These are phyloP conservation scores for Panaeolus cyanescens DNA, from an alignment of 768 basidiomycete genomes.

Conservation along the genomic window DNA sequence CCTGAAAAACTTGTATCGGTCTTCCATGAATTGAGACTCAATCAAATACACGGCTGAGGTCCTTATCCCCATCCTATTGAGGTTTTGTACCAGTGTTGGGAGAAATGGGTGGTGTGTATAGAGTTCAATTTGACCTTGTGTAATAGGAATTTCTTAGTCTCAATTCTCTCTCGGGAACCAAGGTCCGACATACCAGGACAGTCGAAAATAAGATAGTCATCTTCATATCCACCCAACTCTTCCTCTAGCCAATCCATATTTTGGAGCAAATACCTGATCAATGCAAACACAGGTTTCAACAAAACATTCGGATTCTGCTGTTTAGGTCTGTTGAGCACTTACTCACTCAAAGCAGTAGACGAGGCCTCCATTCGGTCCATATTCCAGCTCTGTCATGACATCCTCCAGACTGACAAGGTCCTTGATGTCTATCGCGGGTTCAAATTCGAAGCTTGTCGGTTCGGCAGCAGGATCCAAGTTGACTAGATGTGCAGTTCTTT, in stretches of 20 bases:
- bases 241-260: slow-evolving; percentile 99
- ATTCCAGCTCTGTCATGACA: slow-evolving; percentile 93
- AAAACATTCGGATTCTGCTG: not conserved
- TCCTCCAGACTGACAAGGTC: slow-evolving; percentile 92
- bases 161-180: not conserved
- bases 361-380: slow-evolving; percentile 96
- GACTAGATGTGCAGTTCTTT: slow-evolving; percentile 87
- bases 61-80: slow-evolving; percentile 77
- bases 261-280: slow-evolving; percentile 83
- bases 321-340: slow-evolving; percentile 34
- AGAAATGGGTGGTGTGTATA: slow-evolving; percentile 99
- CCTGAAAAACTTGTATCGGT: slow-evolving; percentile 98
- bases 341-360: slow-evolving; percentile 99
- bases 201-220: slow-evolving; percentile 94
- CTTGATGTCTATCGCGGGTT: slow-evolving; percentile 91
- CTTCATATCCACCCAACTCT: slow-evolving; percentile 90
- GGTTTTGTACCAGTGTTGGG: slow-evolving; percentile 80
- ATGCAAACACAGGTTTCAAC: slow-evolving; percentile 3
- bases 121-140: slow-evolving; percentile 91
- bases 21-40: slow-evolving; percentile 99
- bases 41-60: slow-evolving; percentile 91
- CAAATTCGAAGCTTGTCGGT: slow-evolving; percentile 85
- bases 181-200: slow-evolving; percentile 67
- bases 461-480: slow-evolving; percentile 97
- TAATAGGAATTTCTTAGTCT: not conserved